phyloP scores from a whole-genome alignment of 2,329 filamentous ascomycete genomes.

The Macroventuria anomochaeta region DNA sequence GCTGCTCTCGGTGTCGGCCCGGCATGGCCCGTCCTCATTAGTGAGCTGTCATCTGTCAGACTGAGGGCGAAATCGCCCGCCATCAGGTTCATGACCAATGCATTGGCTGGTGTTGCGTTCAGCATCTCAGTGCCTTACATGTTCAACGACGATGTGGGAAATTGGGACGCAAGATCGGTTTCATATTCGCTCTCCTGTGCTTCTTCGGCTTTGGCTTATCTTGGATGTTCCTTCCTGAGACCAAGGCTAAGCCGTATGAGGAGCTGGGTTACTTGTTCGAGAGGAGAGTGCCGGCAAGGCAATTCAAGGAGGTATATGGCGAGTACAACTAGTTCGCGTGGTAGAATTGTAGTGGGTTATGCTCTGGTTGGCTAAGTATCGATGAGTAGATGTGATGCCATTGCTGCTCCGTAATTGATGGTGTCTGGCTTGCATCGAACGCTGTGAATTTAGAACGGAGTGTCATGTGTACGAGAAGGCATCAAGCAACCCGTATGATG shows the following conservation, averaged over 20 bases:
- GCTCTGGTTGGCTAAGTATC: background rate
- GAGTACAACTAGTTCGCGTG: background rate
- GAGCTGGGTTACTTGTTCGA: constrained; percentile 8
- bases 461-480: no score
- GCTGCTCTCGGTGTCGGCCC: background rate
- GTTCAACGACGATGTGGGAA: constrained; percentile 10
- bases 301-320: constrained; percentile 3
- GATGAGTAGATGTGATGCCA: background rate
- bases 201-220: background rate
- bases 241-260: constrained; percentile 4
- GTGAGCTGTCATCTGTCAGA: constrained; percentile 70
- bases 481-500: no score
- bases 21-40: background rate
- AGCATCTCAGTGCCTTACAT: constrained; percentile 11
- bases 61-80: constrained; percentile 77
- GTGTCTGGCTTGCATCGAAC: no score
- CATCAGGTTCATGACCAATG: constrained; percentile 77
- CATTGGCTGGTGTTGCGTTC: constrained; percentile 39
- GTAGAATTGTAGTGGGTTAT: background rate
- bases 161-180: background rate
- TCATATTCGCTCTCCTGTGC: background rate
- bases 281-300: background rate
- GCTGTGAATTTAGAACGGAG: no score
- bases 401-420: no score
- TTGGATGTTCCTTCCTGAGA: constrained; percentile 6